phyloP scores from a whole-genome alignment of 768 basidiomycete species.

The Asterophora lycoperdoides region DNA sequence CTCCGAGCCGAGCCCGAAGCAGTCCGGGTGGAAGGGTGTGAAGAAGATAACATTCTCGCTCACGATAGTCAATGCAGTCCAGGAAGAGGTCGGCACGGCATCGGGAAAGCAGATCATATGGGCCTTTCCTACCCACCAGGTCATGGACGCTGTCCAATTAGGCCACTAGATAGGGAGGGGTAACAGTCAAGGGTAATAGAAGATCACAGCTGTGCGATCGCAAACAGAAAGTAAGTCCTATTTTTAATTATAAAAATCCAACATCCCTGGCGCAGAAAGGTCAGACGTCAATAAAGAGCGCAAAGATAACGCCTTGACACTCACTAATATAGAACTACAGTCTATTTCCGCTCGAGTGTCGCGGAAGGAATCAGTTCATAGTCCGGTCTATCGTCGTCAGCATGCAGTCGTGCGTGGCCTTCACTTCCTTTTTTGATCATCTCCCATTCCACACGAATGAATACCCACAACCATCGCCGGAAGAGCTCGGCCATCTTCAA shows the following conservation, averaged over 20 bases:
- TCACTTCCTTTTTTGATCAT: slow-evolving; percentile 55
- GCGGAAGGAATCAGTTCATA: slow-evolving; percentile 39
- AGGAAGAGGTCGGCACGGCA: not conserved
- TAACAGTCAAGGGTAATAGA: no score
- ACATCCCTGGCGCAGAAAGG: slow-evolving; percentile 2
- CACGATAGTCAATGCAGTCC: not conserved
- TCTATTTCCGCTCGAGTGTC: slow-evolving; percentile 19
- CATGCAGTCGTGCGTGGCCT: slow-evolving; percentile 20
- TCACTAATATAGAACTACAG: slow-evolving; percentile 10
- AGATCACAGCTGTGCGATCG: not conserved
- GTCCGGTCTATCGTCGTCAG: slow-evolving; percentile 31
- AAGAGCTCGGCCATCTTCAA: slow-evolving; percentile 88
- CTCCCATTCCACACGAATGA: slow-evolving; percentile 97
- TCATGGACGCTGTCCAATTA: not conserved
- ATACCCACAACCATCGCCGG: slow-evolving; percentile 97
- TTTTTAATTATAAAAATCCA: slow-evolving; percentile 6
- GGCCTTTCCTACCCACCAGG: not conserved
- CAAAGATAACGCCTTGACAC: not conserved
- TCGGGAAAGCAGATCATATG: not conserved
- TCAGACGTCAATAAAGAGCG: not conserved
- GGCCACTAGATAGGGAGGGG: not conserved
- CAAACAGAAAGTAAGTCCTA: not conserved
- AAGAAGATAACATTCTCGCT: not conserved
- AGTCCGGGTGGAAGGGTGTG: no score
- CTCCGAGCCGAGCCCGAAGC: no score